Conservation (phyloP, 352 stramenopile species). For the Aphanomyces stellatus region DNA sequence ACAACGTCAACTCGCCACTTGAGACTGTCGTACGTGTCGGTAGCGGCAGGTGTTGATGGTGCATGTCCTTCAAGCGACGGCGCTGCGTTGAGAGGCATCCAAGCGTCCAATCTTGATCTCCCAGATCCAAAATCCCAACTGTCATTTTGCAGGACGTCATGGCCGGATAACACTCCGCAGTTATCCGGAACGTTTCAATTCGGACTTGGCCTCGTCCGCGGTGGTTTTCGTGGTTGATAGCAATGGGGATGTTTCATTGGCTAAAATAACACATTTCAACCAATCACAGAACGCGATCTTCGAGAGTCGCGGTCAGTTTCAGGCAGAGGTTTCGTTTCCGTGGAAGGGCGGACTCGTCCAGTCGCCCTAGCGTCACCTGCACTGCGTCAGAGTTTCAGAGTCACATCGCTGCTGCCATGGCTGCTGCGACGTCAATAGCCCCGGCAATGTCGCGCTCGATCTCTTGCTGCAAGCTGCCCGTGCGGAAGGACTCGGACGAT, state of each 20-base stretch:
- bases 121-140: background rate
- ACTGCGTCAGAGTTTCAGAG: too few relatives aligned
- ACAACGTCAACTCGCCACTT: slow-evolving; percentile 6
- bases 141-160: too few relatives aligned
- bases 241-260: too few relatives aligned
- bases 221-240: too few relatives aligned
- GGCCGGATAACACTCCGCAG: too few relatives aligned
- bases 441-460: background rate
- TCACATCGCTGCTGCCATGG: background rate
- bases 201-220: too few relatives aligned
- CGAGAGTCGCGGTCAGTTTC: background rate
- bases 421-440: background rate
- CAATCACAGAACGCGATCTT: background rate
- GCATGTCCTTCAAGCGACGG: too few relatives aligned
- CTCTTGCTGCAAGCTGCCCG: background rate
- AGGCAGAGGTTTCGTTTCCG: background rate
- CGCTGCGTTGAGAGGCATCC: background rate
- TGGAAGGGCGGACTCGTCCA: too few relatives aligned
- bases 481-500: background rate
- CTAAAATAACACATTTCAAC: too few relatives aligned
- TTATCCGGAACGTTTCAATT: too few relatives aligned
- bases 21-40: background rate
- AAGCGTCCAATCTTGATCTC: background rate
- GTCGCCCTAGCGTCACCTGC: too few relatives aligned
- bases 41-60: background rate